Conservation (phyloP, 2,329 filamentous ascomycete genomes). For the Sporothrix luriei region DNA sequence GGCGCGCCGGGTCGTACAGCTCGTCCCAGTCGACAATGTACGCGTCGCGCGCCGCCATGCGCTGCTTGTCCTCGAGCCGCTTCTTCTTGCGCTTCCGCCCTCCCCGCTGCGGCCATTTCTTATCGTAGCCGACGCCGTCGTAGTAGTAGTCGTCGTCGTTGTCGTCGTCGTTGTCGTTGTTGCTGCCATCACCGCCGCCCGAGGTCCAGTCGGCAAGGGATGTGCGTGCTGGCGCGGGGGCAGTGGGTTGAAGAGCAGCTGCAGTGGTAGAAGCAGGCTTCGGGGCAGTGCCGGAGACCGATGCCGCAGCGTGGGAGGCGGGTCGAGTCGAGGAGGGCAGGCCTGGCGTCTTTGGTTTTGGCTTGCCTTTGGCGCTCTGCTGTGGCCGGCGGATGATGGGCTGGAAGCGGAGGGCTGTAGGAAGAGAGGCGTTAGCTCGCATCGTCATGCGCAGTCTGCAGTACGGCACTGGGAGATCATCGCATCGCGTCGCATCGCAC, state of each 20-base stretch:
- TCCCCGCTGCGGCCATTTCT: slow-evolving; percentile 65
- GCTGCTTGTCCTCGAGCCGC: slow-evolving; percentile 65
- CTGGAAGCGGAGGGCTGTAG: slow-evolving; percentile 75
- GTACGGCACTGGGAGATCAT: neutral
- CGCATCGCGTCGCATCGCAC: neutral
- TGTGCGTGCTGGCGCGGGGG: slow-evolving; percentile 43
- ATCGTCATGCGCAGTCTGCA: slow-evolving; percentile 40
- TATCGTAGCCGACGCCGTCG: neutral
- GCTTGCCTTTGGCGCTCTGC: slow-evolving; percentile 62
- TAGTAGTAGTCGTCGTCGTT: slow-evolving; percentile 22
- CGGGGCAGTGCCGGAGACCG: neutral
- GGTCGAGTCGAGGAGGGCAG: neutral
- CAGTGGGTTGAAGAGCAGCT: slow-evolving; percentile 29
- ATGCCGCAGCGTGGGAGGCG: neutral
- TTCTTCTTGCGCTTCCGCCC: slow-evolving; percentile 60
- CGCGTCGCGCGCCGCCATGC: slow-evolving; percentile 59
- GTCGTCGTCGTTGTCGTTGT: neutral
- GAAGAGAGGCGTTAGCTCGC: slow-evolving; percentile 16
- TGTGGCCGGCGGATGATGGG: slow-evolving; percentile 77
- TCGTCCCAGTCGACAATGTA: slow-evolving; percentile 73
- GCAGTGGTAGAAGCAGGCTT: slow-evolving; percentile 31
- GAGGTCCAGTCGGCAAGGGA: slow-evolving; percentile 80
- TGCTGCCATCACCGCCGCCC: slow-evolving; percentile 59
- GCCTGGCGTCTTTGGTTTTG: slow-evolving; percentile 48
- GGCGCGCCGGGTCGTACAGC: slow-evolving; percentile 80